phyloP scores from a whole-genome alignment of 345 rosid species.

The Populus simonii region DNA sequence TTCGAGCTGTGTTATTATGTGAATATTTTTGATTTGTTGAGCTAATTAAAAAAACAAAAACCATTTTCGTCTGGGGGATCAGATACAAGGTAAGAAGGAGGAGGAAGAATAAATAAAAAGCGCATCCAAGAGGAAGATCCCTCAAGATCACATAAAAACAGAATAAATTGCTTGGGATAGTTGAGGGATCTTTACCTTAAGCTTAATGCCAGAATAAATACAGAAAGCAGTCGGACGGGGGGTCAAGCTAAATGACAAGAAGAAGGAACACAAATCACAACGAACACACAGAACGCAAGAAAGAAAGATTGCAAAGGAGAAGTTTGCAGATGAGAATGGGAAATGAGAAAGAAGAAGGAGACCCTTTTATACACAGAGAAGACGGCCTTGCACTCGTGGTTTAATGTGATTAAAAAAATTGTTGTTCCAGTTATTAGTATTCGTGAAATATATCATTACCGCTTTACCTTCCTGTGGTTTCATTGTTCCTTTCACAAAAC shows the following conservation, averaged over 20 bases:
- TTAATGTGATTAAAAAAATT: too few relatives aligned
- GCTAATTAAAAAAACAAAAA: too few relatives aligned
- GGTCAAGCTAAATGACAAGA: neutral
- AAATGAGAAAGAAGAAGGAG: neutral
- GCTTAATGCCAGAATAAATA: neutral
- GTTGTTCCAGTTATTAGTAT: neutral
- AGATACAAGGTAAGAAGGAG: too few relatives aligned
- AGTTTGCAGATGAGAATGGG: neutral
- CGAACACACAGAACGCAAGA: neutral
- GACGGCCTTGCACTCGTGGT: neutral
- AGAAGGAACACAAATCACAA: neutral
- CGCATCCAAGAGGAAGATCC: too few relatives aligned
- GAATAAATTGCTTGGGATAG: neutral
- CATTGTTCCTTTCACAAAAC: slow-evolving; percentile 30
- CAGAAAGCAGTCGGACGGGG: neutral
- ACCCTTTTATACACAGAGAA: slow-evolving; percentile 4
- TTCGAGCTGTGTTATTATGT: too few relatives aligned
- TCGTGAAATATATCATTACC: slow-evolving; percentile 15
- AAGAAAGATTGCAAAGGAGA: neutral
- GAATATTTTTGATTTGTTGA: too few relatives aligned
- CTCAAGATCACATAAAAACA: too few relatives aligned
- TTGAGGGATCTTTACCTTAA: slow-evolving; percentile 6
- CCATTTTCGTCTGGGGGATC: too few relatives aligned
- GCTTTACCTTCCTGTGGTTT: slow-evolving; percentile 38
- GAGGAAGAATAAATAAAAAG: too few relatives aligned